Base-by-base conservation (phyloP, 176 grass and related monocot genomes). In the Canna indica region DNA sequence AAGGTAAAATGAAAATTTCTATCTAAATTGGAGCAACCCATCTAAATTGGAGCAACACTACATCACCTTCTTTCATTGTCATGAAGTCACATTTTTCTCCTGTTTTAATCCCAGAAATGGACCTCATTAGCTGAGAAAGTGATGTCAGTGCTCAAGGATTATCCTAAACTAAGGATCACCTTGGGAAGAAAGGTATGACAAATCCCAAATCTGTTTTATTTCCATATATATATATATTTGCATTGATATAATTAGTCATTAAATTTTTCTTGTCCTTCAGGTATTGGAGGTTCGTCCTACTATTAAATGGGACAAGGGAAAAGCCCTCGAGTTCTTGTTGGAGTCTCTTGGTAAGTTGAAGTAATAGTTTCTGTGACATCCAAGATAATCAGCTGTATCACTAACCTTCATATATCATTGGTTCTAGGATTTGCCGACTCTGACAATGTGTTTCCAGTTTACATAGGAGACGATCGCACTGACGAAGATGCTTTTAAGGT, bases 401-500 rank as follows among this genome's bases (percentile, higher is more conserved):
- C 59, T 16, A 6, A 33, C 59, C 11, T 62, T 33, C 14, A n/a
- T n/a, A n/a, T 8, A 58, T 26, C 24, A 22, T 4, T 4, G 5
- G 22, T 22, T 57, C 53, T 69, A 80, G 87, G 80, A 3, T 82
- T 50, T 26, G 68, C 29, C 3, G 77, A 71, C 7, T 34, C 41
- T 44, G 1, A 10, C 45, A 67, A 68, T 67, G 90, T 86, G 1
- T 86, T 94, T 71, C 90, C 90, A 1, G 81, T 94, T 56, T 84
- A 94, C 68, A 77, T 94, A 31, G 90, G 90, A 56, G 90, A 94
- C 68, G 90, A 94, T 82, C 80, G 76, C 64, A 86, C 86, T 22
- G 90, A 94, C 70, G 90, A 94, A 87, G 90, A 94, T 75, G 90
- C 90, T 0, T 94, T 94, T 77, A 80, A 75, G 80, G 86, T 88